Evolutionary conservation across 805 yeast genomes (phyloP), one percentile per base, ranked within the genome.

Genomic region (Wickerhamiella cacticola): DNA sequence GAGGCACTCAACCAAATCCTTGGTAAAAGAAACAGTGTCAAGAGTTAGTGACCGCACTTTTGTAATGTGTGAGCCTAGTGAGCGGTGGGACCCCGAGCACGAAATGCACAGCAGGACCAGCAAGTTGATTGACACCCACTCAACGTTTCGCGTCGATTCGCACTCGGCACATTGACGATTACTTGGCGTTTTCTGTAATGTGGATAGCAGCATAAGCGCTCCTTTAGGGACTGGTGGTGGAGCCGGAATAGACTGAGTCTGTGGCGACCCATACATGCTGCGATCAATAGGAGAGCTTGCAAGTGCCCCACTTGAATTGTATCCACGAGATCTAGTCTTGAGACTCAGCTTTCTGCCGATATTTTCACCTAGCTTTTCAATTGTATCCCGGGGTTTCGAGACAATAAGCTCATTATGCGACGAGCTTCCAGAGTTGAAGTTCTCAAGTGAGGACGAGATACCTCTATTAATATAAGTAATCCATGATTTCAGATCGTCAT

Each of bases 81-180:
- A 79, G 48, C 96, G 69, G 62, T 88, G 96, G n/a, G 80, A 78
- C 0, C 94, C 87, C 0, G 95, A 79, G 57, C 97, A 88, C 45
- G 79, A 78, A 40, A 85, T 79, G 63, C 97, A 88, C 22, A 89
- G 68, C 2, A 80, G 75, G 24, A 78, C 77, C 48, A 86, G 63
- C 36, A 80, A 63, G 56, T 82, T 87, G 50, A 85, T 69, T 0
- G 95, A 83, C 3, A 89, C 73, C 96, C 96, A 88, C 55, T 87
- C 95, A 13, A 83, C 94, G 10, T 48, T 48, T 13, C 71, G 75
- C 0, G 63, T 57, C 1, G 77, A 59, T 0, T 80, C 80, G 67
- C 97, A 88, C 58, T 88, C 97, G 12, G 84, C 83, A 64, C 97
- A 88, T 1, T 54, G 52, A 3, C 62, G 56, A 57, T 88, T 88